phyloP scores from a whole-genome alignment of 768 basidiomycete genomes.

The Serendipita sp. region DNA sequence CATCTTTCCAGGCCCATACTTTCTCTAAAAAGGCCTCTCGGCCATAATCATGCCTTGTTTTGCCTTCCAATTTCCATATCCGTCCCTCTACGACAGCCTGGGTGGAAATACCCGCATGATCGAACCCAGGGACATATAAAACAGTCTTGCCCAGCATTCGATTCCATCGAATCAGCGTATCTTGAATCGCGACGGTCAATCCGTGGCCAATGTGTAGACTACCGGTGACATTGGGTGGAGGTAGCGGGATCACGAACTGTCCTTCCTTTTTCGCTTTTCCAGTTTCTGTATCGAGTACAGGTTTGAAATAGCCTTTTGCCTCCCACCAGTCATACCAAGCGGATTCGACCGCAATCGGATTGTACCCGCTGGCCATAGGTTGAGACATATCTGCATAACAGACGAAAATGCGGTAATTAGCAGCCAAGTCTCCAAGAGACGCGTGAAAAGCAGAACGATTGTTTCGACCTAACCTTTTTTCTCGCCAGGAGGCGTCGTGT shows the following conservation, averaged over 20 bases:
- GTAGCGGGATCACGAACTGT: constrained; percentile 70
- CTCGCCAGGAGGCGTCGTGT: constrained; percentile 75
- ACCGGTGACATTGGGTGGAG: constrained; percentile 96
- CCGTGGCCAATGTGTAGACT: constrained; percentile 92
- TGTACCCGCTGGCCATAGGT: constrained; percentile 86
- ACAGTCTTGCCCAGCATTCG: constrained; percentile 91
- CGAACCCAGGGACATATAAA: constrained; percentile 85
- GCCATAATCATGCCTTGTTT: constrained; percentile 87
- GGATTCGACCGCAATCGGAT: constrained; percentile 85
- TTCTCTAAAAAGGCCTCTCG: constrained; percentile 80
- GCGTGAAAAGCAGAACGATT: not conserved
- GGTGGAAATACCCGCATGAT: constrained; percentile 96
- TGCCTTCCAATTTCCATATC: constrained; percentile 63
- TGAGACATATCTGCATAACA: constrained; percentile 51
- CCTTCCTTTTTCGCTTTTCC: constrained; percentile 48
- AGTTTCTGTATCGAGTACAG: constrained; percentile 36
- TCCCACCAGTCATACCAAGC: constrained; percentile 99
- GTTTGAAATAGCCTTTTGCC: constrained; percentile 78
- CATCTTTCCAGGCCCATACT: constrained; percentile 94
- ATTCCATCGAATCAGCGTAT: constrained; percentile 83
- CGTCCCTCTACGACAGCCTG: constrained; percentile 96
- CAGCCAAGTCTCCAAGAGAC: too few relatives aligned
- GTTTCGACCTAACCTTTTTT: constrained; percentile 69
- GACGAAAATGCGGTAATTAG: too few relatives aligned
- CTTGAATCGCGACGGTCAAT: constrained; percentile 82